These are phyloP conservation scores for Mycosphaerella sp. DNA, from an alignment of 2,329 filamentous ascomycete genomes.

Conservation along the genomic window DNA sequence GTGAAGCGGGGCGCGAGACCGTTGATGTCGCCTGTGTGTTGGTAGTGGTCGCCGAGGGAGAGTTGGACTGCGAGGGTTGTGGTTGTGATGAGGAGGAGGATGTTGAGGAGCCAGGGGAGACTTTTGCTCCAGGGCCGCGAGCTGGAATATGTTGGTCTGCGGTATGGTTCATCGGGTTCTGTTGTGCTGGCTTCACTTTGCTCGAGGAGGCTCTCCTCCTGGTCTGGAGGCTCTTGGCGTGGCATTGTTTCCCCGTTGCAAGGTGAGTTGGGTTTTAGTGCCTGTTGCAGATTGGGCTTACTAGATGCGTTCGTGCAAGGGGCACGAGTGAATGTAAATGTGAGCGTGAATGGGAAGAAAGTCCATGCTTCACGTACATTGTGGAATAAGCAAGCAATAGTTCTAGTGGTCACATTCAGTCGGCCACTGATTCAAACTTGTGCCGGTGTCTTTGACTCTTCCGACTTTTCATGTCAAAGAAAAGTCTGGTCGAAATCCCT, in stretches of 20 bases:
- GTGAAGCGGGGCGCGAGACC: constrained; percentile 10
- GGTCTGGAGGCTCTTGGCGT: not conserved
- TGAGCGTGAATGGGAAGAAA: no score
- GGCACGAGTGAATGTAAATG: no score
- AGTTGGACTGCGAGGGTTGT: constrained; percentile 3
- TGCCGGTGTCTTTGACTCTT: not conserved
- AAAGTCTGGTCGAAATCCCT: not conserved
- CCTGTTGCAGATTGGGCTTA: not conserved
- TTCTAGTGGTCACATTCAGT: not conserved
- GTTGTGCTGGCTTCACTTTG: not conserved
- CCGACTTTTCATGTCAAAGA: not conserved
- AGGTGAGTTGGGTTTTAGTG: not conserved
- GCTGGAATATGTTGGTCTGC: not conserved
- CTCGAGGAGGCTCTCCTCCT: not conserved
- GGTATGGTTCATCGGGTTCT: not conserved
- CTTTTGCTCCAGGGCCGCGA: constrained; percentile 3
- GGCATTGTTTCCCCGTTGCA: not conserved
- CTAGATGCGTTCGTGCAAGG: not conserved
- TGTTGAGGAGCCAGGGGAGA: constrained; percentile 7
- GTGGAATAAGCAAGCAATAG: no score
- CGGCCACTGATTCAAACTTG: not conserved
- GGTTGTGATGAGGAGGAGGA: not conserved
- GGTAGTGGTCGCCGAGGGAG: not conserved
- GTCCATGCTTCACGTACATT: no score
- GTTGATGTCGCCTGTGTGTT: constrained; percentile 12